Evolutionary conservation across 2,329 filamentous ascomycete species (phyloP), one percentile per base, ranked within the genome.

Genomic region (Alternaria burnsii): DNA sequence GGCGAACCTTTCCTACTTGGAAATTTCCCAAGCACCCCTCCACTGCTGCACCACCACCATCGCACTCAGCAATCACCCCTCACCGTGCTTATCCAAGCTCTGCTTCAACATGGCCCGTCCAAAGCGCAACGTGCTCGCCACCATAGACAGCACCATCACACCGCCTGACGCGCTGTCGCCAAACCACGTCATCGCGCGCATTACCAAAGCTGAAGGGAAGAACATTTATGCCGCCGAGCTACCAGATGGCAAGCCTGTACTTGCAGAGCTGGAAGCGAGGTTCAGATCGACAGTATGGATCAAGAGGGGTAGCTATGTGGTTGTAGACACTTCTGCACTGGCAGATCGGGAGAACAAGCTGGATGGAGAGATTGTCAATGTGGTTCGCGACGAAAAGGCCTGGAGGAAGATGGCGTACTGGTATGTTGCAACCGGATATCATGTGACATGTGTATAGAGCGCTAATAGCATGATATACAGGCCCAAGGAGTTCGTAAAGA

Each of bases 271-370:
- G 20, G 90, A 92, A 10, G 83, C 92, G 26, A 88, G 89, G 41
- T 97, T 98, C 76, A 91, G 94, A 62, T 95, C 92, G 66, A 95
- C 92, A 2, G 92, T 98, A 65, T 98, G 93, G 92, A 91, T 98
- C 77, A 94, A 91, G 79, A 89, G 93, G 18, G 91, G 93, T 30
- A 92, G 93, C 0, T 98, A 90, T 78, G 93, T 97, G 30, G 81
- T 98, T 11, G 85, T 97, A 14, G 91, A 98, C 67, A 90, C 87
- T 24, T 84, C 85, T 30, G 83, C 86, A 2, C 83, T 89, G 38
- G 87, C 88, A 28, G 87, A 86, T 24, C 82, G 89, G 52, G 89
- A 90, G 44, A 93, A 93, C 71, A 93, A 93, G 77, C 86, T 97
- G 12, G 85, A 87, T 53, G 95, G 94, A 14, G 92, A 97, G 78